Conservation (phyloP, 2,329 filamentous ascomycete genomes). For the Fusarium oxysporum region DNA sequence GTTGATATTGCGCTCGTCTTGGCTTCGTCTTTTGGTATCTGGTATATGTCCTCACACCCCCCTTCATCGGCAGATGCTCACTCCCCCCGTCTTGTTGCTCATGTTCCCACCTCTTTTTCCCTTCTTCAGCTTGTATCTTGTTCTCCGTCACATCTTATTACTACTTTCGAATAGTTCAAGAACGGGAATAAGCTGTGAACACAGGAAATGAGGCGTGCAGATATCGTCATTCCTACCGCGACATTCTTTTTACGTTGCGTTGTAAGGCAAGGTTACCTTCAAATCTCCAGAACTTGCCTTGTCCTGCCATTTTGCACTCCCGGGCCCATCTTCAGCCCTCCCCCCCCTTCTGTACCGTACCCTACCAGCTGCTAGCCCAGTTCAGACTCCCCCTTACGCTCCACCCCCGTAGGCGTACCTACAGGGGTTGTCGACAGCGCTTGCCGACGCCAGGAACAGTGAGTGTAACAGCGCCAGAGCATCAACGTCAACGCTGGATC, state of each 20-base stretch:
- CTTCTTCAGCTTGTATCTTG: constrained; percentile 11
- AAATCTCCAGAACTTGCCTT: constrained; percentile 4
- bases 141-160: constrained; percentile 14
- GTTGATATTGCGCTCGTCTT: constrained; percentile 10
- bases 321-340: constrained; percentile 2
- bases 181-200: background rate
- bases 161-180: constrained; percentile 11
- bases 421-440: constrained; percentile 27
- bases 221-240: constrained; percentile 19
- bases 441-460: constrained; percentile 35
- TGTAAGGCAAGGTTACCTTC: constrained; percentile 2
- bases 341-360: background rate
- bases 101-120: constrained; percentile 20
- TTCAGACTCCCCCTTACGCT: background rate
- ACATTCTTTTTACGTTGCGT: constrained; percentile 6
- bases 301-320: constrained; percentile 8
- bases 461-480: constrained; percentile 19
- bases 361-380: background rate
- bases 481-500: constrained; percentile 31
- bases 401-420: constrained; percentile 17
- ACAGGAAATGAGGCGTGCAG: constrained; percentile 9
- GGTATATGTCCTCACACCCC: background rate
- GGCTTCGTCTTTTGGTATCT: constrained; percentile 6
- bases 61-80: constrained; percentile 11
- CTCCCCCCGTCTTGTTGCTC: constrained; percentile 4